These are phyloP conservation scores for Colletotrichum sojae DNA, from an alignment of 2,329 filamentous ascomycete species.

Conservation along the genomic window DNA sequence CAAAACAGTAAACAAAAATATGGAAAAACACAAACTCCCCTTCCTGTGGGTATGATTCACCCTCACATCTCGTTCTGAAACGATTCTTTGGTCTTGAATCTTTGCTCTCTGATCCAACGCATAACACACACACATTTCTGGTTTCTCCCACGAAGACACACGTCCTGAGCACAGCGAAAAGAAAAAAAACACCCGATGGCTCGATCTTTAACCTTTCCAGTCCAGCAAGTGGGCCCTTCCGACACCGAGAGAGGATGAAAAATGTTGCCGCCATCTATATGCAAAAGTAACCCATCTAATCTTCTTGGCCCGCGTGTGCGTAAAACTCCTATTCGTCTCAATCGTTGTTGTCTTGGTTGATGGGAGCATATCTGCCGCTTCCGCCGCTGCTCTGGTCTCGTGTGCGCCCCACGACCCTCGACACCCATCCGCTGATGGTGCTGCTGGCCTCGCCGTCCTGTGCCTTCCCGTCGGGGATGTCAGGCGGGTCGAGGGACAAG, in stretches of 20 bases:
- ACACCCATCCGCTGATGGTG: conserved; percentile 65
- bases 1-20: not conserved
- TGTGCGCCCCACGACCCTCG: conserved; percentile 56
- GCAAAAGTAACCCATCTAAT: conserved; percentile 46
- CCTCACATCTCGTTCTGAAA: conserved; percentile 18
- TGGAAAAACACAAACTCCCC: not conserved
- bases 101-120: not conserved
- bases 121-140: conserved; percentile 1
- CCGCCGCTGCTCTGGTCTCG: conserved; percentile 56
- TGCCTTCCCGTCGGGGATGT: conserved; percentile 66
- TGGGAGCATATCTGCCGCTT: conserved; percentile 53
- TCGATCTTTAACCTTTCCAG: conserved; percentile 29
- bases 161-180: not conserved
- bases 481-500: conserved; percentile 85
- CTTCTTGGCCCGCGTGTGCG: conserved; percentile 24
- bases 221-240: conserved; percentile 14
- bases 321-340: conserved; percentile 22
- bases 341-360: conserved; percentile 57
- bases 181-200: conserved; percentile 10
- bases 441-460: conserved; percentile 57
- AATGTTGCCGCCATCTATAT: conserved; percentile 54
- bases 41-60: conserved; percentile 11
- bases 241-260: conserved; percentile 12
- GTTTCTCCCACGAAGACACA: conserved; percentile 12
- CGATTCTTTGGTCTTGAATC: conserved; percentile 17